A percentile compares a stretch with the other conserved stretches of the same genome.
phyloP scores from a whole-genome alignment of 768 basidiomycete genomes.

The Dentipellis fragilis region DNA sequence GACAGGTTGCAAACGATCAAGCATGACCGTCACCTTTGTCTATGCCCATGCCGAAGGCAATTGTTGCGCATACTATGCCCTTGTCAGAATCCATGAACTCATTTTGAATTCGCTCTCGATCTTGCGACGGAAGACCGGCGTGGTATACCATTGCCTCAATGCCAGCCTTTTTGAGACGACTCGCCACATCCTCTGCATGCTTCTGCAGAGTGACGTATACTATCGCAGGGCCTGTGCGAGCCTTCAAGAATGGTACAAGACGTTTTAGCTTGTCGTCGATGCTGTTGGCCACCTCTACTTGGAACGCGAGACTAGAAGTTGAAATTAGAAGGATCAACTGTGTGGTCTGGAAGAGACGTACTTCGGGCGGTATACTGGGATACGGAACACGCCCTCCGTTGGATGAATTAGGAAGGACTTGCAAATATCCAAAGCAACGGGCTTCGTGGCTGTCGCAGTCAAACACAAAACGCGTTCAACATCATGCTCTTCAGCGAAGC shows the following conservation, averaged over 20 bases:
- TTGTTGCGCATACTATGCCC: conserved; percentile 33
- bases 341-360: conserved; percentile 12
- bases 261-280: conserved; percentile 25
- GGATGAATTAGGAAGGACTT: conserved; percentile 31
- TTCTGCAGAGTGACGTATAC: conserved; percentile 36
- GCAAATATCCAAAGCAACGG: conserved; percentile 35
- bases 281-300: conserved; percentile 23
- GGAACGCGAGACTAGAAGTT: conserved; percentile 24
- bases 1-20: too few relatives aligned
- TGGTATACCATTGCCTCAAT: conserved; percentile 30
- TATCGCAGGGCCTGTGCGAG: conserved; percentile 31
- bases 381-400: conserved; percentile 30
- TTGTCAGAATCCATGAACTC: conserved; percentile 29
- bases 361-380: conserved; percentile 36
- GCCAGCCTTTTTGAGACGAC: conserved; percentile 16
- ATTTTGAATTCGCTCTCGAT: conserved; percentile 26
- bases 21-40: conserved; percentile 22
- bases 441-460: conserved; percentile 35
- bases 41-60: conserved; percentile 39
- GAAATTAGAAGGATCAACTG: not conserved
- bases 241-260: conserved; percentile 26
- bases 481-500: conserved; percentile 34
- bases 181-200: conserved; percentile 29
- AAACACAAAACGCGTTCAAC: conserved; percentile 36
- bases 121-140: conserved; percentile 28